Evolutionary conservation across 257 asterid genomes (phyloP), one percentile per base, ranked within the genome.

Genomic region (Primulina tabacum): DNA sequence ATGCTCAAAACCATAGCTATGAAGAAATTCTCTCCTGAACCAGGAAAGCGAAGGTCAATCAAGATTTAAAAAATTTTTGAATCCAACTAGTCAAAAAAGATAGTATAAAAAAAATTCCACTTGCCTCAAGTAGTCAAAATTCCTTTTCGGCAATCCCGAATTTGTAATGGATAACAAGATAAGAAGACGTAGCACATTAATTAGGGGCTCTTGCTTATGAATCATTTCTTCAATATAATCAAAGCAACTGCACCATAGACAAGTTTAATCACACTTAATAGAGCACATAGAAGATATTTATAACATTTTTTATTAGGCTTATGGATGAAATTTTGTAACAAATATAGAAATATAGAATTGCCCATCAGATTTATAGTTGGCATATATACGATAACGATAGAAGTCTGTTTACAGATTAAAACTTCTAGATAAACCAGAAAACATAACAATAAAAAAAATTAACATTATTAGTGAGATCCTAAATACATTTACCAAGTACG

Each of bases 1-100:
- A 81, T 93, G 96, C 86, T 93, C 99, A 68, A 87, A 91, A 61
- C 99, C 99, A 82, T 93, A 93, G 90, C 96, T 90, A 78, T 90
- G 97, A 83, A 93, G 97, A 71, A 93, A 73, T 80, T 93, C 99
- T 78, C 92, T 87, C 94, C 99, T 90, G 84, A 77, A 64, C 65
- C 70, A 77, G 71, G 53, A 50, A 69, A 32, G 66, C 43, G 71
- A 75, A 76, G 64, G 60, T 63, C 37, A 21, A 72, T 34, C 32
- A 58, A 62, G 32, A 28, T 38, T 28, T 17, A 59, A 61, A 33
- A 61, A 32, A 40, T 9, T 28, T 33, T 34, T 14, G 70, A 59
- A 53, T 34, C 70, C 53, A 38, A 56, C 26, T 24, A 34, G 50
- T 40, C 26, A 2, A 62, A 14, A 50, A 43, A 1, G 43, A 61